Evolutionary conservation across 441 rosid genomes (phyloP), one percentile per base, ranked within the genome.

Genomic region (Gossypium davidsonii): DNA sequence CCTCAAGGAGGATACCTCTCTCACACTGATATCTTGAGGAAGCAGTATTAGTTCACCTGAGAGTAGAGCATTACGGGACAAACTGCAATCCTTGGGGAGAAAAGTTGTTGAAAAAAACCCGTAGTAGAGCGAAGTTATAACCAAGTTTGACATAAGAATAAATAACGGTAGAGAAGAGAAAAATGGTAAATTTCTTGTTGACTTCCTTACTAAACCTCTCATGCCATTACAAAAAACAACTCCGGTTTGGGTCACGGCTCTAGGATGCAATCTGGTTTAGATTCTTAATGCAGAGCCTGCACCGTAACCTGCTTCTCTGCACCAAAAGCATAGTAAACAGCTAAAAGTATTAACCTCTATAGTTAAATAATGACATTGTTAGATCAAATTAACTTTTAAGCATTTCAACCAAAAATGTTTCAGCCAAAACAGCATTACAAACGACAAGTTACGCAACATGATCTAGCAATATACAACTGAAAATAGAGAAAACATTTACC

Each of bases 291-390:
- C 90, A 83, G 87, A 84, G 87, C 84, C 80, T 73, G 86, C 84
- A 83, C 80, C 88, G 80, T 73, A 81, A 72, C 83, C 78, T 75
- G 85, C 85, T 74, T 81, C 86, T 85, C 88, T 86, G 94, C 90
- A 88, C 85, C 85, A 82, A 87, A 83, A 86, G 81, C 85, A 82
- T 74, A 75, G 78, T 78, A 82, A 83, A 82, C 81, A 78, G 88
- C 86, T 79, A 51, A 68, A 78, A 8, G 52, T 37, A 82, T 86
- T 81, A 88, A 86, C 84, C 74, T 73, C 78, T 71, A 76, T 70
- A 58, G 60, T 79, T 72, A 12, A 34, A 25, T 56, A 55, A 70
- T 48, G 59, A 74, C 57, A 56, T 74, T 65, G 25, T 72, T 63
- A 48, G 58, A 48, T 49, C 65, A 74, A 74, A 62, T 23, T 68